These are phyloP conservation scores for Hemisphaericaspora nanyangensis DNA, from an alignment of 805 yeast species.

Conservation along the genomic window DNA sequence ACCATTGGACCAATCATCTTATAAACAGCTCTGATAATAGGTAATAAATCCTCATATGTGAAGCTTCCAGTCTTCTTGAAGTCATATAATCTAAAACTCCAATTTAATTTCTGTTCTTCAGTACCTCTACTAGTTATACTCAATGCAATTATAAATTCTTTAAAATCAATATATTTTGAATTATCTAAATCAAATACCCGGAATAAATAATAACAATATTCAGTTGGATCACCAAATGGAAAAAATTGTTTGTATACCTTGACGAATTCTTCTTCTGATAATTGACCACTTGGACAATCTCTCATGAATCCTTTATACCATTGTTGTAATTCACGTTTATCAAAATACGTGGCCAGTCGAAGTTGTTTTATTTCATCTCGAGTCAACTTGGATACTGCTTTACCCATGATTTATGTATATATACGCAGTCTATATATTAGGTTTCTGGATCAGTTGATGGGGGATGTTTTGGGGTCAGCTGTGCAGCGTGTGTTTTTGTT, in stretches of 20 bases:
- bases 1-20: conserved; percentile 97
- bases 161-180: conserved; percentile 81
- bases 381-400: conserved; percentile 86
- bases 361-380: conserved; percentile 84
- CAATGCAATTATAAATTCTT: conserved; percentile 85
- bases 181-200: conserved; percentile 82
- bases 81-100: conserved; percentile 91
- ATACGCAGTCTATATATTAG: too few relatives aligned
- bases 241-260: conserved; percentile 94
- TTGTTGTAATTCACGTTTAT: conserved; percentile 90
- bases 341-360: conserved; percentile 84
- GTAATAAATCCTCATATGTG: conserved; percentile 71
- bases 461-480: background rate
- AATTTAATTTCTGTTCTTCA: conserved; percentile 74
- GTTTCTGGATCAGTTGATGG: background rate
- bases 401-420: conserved; percentile 63
- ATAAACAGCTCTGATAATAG: conserved; percentile 79
- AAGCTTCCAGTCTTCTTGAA: conserved; percentile 74
- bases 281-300: conserved; percentile 90
- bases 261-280: conserved; percentile 81
- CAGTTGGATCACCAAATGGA: conserved; percentile 96
- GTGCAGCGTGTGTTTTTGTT: background rate
- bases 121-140: conserved; percentile 86
- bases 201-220: conserved; percentile 84
- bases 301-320: conserved; percentile 96